Base-by-base conservation (phyloP, 768 basidiomycete species). In the Gloeostereum incarnatum region DNA sequence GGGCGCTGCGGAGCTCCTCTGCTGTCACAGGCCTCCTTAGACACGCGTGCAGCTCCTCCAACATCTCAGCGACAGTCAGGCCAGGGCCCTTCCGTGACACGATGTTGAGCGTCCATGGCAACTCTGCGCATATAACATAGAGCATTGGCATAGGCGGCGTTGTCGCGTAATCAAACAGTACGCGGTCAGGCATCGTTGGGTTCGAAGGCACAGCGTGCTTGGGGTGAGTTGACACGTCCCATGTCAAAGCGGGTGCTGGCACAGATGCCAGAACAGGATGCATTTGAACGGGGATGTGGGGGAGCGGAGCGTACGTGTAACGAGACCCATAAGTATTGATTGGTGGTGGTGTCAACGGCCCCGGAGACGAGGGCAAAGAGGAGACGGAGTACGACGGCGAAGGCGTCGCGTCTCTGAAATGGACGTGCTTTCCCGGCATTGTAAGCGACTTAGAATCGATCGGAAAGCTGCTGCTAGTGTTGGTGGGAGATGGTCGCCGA, bases 291-390 rank as follows among this genome's bases (percentile, higher is more conserved):
- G 41, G 23, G n/a, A 48, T 31, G 11, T 38, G 14, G 11, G 21
- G 42, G 21, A 43, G 31, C 29, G 18, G 22, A 18, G 18, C 6
- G 32, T 3, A 9, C 13, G 39, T 24, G 29, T 21, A 36, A 5
- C 4, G 35, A n/a, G 22, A 4, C 5, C 19, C 35, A 35, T 47
- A 45, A 2, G 26, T 4, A 37, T 31, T 40, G 26, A 38, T 38
- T 5, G 43, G 31, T 19, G 45, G 47, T 18, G 50, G 50, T 2
- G 48, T 51, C 9, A 36, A 10, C 2, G 47, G 45, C 17, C 50
- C 50, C 21, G 31, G 39, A 29, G 48, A 49, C 11, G 46, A 47
- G 18, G 50, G 50, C 1, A 51, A 48, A 4, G 50, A 49, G 6
- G 40, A 17, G 4, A 22, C 4, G 5, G 50, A 47, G 26, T 38